Percentiles rank a stretch among this genome's conserved stretches.
phyloP scores from a whole-genome alignment of 2,329 filamentous ascomycete species.

The Clarireedia paspali region DNA sequence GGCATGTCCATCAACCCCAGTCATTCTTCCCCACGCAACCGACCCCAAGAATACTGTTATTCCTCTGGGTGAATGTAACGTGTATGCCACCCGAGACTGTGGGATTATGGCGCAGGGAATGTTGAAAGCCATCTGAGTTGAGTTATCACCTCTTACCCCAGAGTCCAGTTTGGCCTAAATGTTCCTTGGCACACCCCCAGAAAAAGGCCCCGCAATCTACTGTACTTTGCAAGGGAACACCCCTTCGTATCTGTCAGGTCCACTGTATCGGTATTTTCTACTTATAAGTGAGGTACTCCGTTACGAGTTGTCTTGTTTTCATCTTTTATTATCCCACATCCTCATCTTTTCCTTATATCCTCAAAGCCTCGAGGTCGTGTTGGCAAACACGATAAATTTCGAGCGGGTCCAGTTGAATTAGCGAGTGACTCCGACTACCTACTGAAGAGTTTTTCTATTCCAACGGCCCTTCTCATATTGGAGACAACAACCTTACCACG shows the following conservation, averaged over 20 bases:
- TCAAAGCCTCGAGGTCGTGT: neutral
- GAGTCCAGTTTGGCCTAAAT: neutral
- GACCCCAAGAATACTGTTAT: neutral
- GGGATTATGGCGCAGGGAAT: neutral
- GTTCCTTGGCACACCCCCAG: neutral
- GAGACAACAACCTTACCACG: neutral
- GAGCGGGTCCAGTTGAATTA: slow-evolving; percentile 1
- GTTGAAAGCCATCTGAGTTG: too few relatives aligned
- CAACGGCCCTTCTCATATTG: neutral
- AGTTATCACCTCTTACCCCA: slow-evolving; percentile 1
- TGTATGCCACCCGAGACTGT: neutral
- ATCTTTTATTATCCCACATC: neutral
- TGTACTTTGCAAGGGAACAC: neutral
- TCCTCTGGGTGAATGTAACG: neutral
- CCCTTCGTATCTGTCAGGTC: neutral
- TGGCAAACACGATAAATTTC: neutral
- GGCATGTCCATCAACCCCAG: neutral
- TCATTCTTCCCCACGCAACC: neutral
- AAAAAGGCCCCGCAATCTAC: neutral
- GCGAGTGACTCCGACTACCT: neutral
- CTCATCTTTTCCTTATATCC: neutral
- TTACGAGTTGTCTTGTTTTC: slow-evolving; percentile 40
- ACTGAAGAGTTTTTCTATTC: slow-evolving; percentile 1
- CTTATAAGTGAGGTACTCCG: slow-evolving; percentile 42
- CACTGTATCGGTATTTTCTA: slow-evolving; percentile 31